Evolutionary conservation across 371 early-diverging fungal genomes (phyloP), one percentile per base, ranked within the genome.

Genomic region (Lichtheimia corymbifera): DNA sequence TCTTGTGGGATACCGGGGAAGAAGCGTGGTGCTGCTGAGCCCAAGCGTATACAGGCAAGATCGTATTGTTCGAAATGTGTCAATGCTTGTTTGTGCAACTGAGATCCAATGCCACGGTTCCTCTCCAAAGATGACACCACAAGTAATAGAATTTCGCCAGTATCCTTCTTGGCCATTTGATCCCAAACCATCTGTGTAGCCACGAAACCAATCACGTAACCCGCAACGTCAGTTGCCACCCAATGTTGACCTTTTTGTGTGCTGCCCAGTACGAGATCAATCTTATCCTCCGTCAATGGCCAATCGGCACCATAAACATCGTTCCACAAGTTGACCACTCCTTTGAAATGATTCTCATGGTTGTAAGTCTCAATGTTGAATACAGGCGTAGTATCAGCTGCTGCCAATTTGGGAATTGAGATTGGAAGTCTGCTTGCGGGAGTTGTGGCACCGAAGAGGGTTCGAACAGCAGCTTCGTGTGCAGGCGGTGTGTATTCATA

Each of bases 401-500:
- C 20, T 13, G 25, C 43, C 7, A 64, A 27, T 6, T 59, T 59
- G 12, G 73, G 73, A 27, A 79, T 68, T 11, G 74, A 72, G 1
- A 80, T 65, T 11, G 82, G 82, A 7, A 81, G 59, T 9, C 43
- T 35, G 24, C 67, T 75, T 15, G 40, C 9, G 2, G 66, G 27
- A n/a, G 41, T 41, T 4, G 70, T 73, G 50, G 78, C 79, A 9
- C 79, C 79, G 68, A 81, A 74, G 13, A 81, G 30, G 4, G 66
- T 11, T 15, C 65, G 62, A n/a, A 76, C 65, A 24, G 67, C 67
- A 1, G 82, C 73, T 59, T 81, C 77, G 27, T 73, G 72, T 0
- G 82, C 82, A 40, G 82, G 77, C 15, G 79, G 76, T 1, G 78
- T 74, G 44, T 78, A 78, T 50, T 81, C 82, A 58, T 73, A 81